Conservation (phyloP, 1,284 basidiomycete genomes). For the Volvariella volvacea region DNA sequence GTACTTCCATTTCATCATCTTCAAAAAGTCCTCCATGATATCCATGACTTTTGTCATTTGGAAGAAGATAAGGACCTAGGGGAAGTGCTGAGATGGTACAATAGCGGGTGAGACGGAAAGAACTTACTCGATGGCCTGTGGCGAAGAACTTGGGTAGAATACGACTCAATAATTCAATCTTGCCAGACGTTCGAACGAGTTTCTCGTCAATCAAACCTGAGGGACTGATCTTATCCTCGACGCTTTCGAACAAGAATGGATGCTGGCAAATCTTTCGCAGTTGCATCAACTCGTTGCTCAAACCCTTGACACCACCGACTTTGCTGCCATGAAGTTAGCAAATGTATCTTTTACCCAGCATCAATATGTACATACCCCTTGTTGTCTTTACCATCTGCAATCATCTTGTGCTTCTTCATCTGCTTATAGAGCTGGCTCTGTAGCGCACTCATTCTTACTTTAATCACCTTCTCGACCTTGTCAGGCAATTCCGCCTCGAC, state of each 20-base stretch:
- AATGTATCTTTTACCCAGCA: neutral
- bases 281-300: constrained; percentile 99
- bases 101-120: neutral
- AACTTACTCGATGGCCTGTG: constrained; percentile 81
- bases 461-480: constrained; percentile 99
- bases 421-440: constrained; percentile 96
- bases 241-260: constrained; percentile 93
- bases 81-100: constrained; percentile 3
- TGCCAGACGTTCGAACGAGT: constrained; percentile 85
- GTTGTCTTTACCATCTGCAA: constrained; percentile 78
- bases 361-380: constrained; percentile 51
- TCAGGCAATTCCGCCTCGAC: constrained; percentile 97
- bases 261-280: constrained; percentile 99
- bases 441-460: constrained; percentile 93
- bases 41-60: constrained; percentile 99
- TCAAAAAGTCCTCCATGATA: constrained; percentile 98
- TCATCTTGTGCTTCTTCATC: constrained; percentile 97
- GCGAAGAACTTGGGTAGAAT: constrained; percentile 93
- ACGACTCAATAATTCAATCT: constrained; percentile 92
- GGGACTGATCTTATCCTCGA: constrained; percentile 89
- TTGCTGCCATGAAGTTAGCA: constrained; percentile 38
- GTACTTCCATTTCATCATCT: constrained; percentile 86
- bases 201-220: constrained; percentile 79
- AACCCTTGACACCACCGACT: constrained; percentile 72
- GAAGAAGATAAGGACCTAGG: constrained; percentile 95